phyloP scores from a whole-genome alignment of 139 green algal genomes.

The Chlorella sp. region DNA sequence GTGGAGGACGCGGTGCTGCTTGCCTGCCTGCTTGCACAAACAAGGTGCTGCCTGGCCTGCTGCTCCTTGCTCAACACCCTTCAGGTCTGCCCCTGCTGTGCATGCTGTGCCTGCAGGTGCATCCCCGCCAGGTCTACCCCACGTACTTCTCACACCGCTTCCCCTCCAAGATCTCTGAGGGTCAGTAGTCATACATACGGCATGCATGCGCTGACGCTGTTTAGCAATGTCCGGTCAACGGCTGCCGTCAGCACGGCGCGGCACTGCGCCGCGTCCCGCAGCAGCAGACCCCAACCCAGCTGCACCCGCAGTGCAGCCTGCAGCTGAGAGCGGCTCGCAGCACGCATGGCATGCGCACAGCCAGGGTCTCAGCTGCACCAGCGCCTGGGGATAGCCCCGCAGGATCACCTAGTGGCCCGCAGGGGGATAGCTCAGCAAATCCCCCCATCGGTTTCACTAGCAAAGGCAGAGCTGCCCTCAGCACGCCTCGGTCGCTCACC shows the following conservation, averaged over 20 bases:
- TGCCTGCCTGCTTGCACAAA: too few relatives aligned
- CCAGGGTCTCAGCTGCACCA: too few relatives aligned
- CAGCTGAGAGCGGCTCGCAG: not conserved
- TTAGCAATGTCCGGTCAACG: not conserved
- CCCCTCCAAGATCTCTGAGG: conserved; percentile 1
- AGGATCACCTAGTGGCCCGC: too few relatives aligned
- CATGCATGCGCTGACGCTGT: not conserved
- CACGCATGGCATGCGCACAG: too few relatives aligned
- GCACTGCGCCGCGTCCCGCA: too few relatives aligned
- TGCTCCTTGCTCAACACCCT: not conserved
- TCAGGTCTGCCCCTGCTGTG: not conserved
- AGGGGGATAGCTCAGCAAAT: too few relatives aligned
- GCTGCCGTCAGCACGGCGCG: too few relatives aligned
- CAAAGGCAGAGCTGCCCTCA: not conserved
- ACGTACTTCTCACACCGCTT: conserved; percentile 23
- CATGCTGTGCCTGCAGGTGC: not conserved
- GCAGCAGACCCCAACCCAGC: not conserved
- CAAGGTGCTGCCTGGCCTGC: not conserved
- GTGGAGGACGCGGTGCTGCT: not conserved
- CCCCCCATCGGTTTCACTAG: too few relatives aligned
- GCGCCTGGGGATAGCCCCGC: too few relatives aligned
- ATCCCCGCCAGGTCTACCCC: conserved; percentile 12
- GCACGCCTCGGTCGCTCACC: not conserved
- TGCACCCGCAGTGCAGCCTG: not conserved
- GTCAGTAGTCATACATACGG: not conserved